Evolutionary conservation across 495 filamentous ascomycete species (phyloP).

Genomic region (Talaromyces proteolyticus): DNA sequence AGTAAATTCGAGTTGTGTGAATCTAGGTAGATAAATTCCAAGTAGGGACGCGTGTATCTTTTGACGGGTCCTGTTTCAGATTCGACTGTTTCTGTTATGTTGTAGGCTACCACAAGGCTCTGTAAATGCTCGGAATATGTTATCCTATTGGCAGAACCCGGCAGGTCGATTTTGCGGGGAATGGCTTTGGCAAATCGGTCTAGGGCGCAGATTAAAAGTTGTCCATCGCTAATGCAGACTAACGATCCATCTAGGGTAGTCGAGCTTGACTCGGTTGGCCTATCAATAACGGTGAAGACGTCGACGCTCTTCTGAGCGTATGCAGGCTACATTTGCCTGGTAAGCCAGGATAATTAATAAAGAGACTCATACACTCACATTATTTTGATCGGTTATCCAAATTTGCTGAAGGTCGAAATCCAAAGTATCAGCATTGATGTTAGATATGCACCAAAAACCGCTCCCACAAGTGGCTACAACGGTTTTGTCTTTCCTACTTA

Average conservation of each 20-base stretch:
- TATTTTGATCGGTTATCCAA: conserved; percentile 40
- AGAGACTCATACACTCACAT: conserved; percentile 22
- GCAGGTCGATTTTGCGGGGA: conserved; percentile 34
- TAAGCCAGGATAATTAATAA: neutral
- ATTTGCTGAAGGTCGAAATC: conserved; percentile 26
- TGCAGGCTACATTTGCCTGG: conserved; percentile 22
- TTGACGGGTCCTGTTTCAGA: conserved; percentile 11
- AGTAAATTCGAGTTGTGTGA: neutral
- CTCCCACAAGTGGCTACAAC: conserved; percentile 32
- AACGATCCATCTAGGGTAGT: conserved; percentile 21
- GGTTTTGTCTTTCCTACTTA: conserved; percentile 21
- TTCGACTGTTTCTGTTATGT: conserved; percentile 11
- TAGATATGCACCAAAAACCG: conserved; percentile 34
- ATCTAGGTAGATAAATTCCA: conserved; percentile 40
- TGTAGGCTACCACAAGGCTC: conserved; percentile 37
- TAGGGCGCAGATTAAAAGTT: conserved; percentile 34
- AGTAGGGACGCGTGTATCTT: conserved; percentile 23
- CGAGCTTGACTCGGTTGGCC: conserved; percentile 5
- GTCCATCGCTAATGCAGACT: conserved; percentile 36
- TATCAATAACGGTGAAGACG: conserved; percentile 23
- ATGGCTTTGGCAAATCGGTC: conserved; percentile 26
- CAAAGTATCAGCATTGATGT: conserved; percentile 12
- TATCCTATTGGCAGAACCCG: conserved; percentile 36
- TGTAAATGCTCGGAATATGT: conserved; percentile 33
- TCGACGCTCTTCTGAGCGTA: conserved; percentile 29